Base-by-base conservation (phyloP, 257 asterid genomes). In the Lycium barbarum region DNA sequence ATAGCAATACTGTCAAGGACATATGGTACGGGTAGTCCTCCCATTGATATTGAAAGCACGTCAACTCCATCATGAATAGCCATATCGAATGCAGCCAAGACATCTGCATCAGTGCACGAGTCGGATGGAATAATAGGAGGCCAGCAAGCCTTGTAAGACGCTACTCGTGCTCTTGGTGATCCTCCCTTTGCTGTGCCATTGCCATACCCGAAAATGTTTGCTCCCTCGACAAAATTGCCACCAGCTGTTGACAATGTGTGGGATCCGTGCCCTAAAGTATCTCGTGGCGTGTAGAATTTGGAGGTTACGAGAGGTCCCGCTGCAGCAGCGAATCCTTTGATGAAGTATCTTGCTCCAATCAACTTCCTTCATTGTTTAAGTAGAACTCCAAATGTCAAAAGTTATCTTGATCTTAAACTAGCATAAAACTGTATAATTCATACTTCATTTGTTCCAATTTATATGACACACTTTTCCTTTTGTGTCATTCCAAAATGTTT, bases 231-330 rank as follows among this genome's bases (percentile, higher is more conserved):
- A 43, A 93, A 92, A 85, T 86, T 93, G 1, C 99, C 98, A 2
- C 97, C 99, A 0, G 99, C 99, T 7, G 99, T 96, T n/a, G 99
- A 96, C 40, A 96, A 82, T 47, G 98, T 96, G 88, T 94, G 99
- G 7, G 99, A 89, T 22, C 99, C 99, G 11, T 96, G 99, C 76
- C 99, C 99, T 61, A 92, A 94, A 0, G 15, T 84, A 81, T 96
- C 99, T 5, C 94, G 90, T 33, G 99, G 99, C 1, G 98, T 58
- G 72, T 89, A 8, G 81, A 90, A 92, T 26, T 94, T 83, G 85
- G 95, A 88, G 84, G 93, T 94, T 76, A 78, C 47, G 0, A 93
- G 95, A 26, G 90, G 82, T 7, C 99, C 99, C 33, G 65, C 94
- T 0, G 71, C 88, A 26, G 97, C 61, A n/a, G 91, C 81, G 49